A percentile compares a stretch with the other conserved stretches of the same genome.
Conservation (phyloP, 345 rosid genomes). For the Linum lewisii region DNA sequence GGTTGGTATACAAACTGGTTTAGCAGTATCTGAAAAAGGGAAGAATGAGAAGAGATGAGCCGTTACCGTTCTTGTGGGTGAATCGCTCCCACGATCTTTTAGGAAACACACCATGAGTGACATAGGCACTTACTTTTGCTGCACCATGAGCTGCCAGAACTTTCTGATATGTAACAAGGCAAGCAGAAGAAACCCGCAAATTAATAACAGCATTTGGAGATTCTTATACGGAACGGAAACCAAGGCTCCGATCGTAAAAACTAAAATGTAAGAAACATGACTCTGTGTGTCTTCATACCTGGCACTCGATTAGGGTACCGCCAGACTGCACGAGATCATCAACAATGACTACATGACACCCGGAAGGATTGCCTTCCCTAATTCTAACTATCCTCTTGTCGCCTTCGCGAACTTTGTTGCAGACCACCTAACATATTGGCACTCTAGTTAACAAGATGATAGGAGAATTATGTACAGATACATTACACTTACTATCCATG, state of each 20-base stretch:
- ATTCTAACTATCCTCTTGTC: constrained; percentile 83
- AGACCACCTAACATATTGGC: constrained; percentile 54
- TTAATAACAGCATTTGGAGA: too few species aligned
- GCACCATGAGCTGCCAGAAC: constrained; percentile 86
- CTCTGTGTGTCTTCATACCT: constrained; percentile 34
- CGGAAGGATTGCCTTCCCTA: constrained; percentile 88
- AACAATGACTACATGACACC: constrained; percentile 88
- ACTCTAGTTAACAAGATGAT: constrained; percentile 12
- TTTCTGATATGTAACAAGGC: constrained; percentile 42
- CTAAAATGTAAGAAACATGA: not conserved
- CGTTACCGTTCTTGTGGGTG: constrained; percentile 46
- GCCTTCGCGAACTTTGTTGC: constrained; percentile 93
- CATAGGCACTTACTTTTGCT: constrained; percentile 87
- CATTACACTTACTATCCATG: not conserved
- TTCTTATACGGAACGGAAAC: not conserved
- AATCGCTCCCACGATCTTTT: constrained; percentile 89
- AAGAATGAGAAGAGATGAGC: not conserved
- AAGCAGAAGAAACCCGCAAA: not conserved
- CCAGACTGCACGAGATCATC: constrained; percentile 98
- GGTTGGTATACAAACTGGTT: not conserved
- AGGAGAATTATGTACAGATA: constrained; percentile 3
- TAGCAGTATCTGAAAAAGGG: not conserved
- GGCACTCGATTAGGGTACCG: constrained; percentile 95
- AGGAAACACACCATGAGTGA: constrained; percentile 96
- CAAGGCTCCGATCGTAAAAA: not conserved